Evolutionary conservation across 2,329 filamentous ascomycete genomes (phyloP), one percentile per base, ranked within the genome.

Genomic region (Aspergillus pseudoglaucus): DNA sequence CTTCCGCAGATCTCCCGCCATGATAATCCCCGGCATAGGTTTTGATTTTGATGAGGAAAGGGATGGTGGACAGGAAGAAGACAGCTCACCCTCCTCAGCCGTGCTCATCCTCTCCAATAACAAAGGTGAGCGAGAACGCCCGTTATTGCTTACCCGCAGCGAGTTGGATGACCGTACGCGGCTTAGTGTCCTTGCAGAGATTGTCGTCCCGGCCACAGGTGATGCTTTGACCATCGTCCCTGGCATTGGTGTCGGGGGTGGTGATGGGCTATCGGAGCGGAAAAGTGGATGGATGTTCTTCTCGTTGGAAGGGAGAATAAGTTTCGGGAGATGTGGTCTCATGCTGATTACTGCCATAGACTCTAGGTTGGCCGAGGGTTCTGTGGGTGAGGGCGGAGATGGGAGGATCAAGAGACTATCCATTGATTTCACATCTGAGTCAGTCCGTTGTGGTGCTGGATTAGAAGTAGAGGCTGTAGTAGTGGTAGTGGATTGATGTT

Each of bases 201-300:
- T 75, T 3, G 75, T 68, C 52, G 80, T 76, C 6, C 75, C 78
- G 3, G 77, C 75, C 27, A 74, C 69, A 2, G 78, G 78, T 2
- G 77, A 77, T 9, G 78, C 80, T 15, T 73, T 70, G 41, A 83
- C 75, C 47, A 75, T 74, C 0, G 79, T 83, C 0, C 75, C 76
- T 0, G 74, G 73, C 0, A 74, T 76, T 2, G 73, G 62, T 1
- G 73, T 69, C 9, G 78, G 74, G 2, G 78, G 74, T 15, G 79
- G 78, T 1, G 69, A 69, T 8, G 77, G 76, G 50, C 74, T 78
- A 52, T 74, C 75, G 3, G 71, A 71, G 38, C 79, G 72, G 62
- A 82, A 82, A 3, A 82, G 67, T 10, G 79, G 79, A 55, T 82
- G 79, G 45, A 82, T 81, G 48, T 80, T 71, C 9, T 72, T 69